These are phyloP conservation scores for Fraxinus angustifolia DNA, from an alignment of 305 asterid genomes.

Conservation along the genomic window DNA sequence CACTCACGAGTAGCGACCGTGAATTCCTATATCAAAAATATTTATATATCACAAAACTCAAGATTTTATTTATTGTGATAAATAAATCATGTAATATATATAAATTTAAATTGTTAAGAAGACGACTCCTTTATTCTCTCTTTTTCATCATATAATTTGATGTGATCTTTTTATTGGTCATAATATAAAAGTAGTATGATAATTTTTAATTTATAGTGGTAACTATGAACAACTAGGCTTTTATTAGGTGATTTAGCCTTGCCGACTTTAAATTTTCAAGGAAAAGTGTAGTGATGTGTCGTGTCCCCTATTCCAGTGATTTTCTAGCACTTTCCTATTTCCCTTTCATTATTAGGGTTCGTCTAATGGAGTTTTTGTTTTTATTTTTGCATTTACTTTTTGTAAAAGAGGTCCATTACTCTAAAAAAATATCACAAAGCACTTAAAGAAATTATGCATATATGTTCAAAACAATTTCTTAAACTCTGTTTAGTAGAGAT, in stretches of 20 bases:
- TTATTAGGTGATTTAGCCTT: background rate
- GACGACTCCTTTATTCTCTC: background rate
- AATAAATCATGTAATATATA: no score
- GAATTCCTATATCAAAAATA: no score
- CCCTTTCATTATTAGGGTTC: background rate
- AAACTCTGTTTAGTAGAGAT: no score
- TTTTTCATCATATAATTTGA: background rate
- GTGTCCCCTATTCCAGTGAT: background rate
- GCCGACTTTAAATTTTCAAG: background rate
- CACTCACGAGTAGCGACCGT: no score
- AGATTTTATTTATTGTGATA: no score
- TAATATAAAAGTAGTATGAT: background rate
- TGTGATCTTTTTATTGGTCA: background rate
- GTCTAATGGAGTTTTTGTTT: background rate
- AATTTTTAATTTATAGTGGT: background rate
- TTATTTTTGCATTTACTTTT: no score
- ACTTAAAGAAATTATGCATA: no score
- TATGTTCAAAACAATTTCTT: no score
- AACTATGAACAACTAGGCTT: background rate
- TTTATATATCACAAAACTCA: no score
- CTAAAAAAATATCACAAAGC: background rate
- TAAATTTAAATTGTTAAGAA: background rate
- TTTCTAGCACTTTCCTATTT: background rate
- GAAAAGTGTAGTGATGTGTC: background rate
- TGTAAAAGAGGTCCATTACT: background rate